These are phyloP conservation scores for Aspergillus cristatus DNA, from an alignment of 495 filamentous ascomycete species.

Conservation along the genomic window DNA sequence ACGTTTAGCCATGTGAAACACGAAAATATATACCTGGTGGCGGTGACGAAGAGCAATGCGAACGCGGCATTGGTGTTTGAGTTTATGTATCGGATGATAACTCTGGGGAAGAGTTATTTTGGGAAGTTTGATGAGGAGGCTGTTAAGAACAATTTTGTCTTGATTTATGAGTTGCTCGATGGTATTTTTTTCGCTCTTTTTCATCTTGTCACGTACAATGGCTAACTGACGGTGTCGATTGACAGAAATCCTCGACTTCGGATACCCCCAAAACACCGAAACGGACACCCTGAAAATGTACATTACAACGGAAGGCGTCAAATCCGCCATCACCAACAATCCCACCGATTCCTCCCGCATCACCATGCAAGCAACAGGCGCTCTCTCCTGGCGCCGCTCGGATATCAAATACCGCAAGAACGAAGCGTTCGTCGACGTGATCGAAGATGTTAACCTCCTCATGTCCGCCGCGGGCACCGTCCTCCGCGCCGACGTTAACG, in stretches of 20 bases:
- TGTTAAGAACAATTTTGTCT: constrained; percentile 99
- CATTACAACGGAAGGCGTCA: constrained; percentile 98
- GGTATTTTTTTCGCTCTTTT: constrained; percentile 28
- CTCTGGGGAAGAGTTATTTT: constrained; percentile 91
- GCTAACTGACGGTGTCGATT: neutral
- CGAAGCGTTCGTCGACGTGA: constrained; percentile 98
- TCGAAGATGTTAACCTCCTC: constrained; percentile 97
- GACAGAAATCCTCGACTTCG: constrained; percentile 95
- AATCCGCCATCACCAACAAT: constrained; percentile 74
- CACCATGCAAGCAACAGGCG: constrained; percentile 98
- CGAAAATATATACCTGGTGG: constrained; percentile 98
- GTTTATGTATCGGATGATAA: constrained; percentile 87
- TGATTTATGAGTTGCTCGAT: constrained; percentile 96
- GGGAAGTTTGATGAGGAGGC: constrained; percentile 99
- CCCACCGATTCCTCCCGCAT: constrained; percentile 78
- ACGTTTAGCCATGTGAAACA: constrained; percentile 99
- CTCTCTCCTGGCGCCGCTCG: constrained; percentile 89
- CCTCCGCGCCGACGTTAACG: constrained; percentile 92
- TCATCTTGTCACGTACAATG: neutral
- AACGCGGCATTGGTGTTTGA: constrained; percentile 98
- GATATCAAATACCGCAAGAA: constrained; percentile 99
- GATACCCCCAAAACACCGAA: constrained; percentile 98
- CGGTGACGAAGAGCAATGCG: constrained; percentile 98
- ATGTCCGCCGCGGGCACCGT: constrained; percentile 96
- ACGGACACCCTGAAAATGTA: constrained; percentile 99